These are phyloP conservation scores for Cicer arietinum DNA, from an alignment of 306 rosid genomes.

Conservation along the genomic window DNA sequence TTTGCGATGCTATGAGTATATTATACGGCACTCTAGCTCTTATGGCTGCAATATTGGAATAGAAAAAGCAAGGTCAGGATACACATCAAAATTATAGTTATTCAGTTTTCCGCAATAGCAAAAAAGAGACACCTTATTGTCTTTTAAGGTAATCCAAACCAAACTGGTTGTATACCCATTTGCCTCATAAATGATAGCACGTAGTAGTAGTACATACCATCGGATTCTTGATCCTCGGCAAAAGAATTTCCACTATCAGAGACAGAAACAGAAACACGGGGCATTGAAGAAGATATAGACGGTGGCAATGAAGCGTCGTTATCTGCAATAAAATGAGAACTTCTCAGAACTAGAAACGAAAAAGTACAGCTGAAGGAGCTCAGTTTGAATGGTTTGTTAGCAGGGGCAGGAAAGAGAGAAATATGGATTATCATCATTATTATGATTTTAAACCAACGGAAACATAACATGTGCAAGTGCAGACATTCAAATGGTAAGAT, in stretches of 20 bases:
- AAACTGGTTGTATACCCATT: conserved; percentile 11
- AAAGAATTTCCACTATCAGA: conserved; percentile 61
- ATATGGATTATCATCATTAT: not conserved
- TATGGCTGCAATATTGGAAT: conserved; percentile 44
- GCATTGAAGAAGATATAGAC: conserved; percentile 58
- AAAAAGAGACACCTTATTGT: conserved; percentile 13
- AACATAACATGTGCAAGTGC: conserved; percentile 10
- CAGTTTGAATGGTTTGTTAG: conserved; percentile 16
- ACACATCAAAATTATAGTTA: conserved; percentile 30
- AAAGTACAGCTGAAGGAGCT: conserved; percentile 33
- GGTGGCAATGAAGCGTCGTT: conserved; percentile 58
- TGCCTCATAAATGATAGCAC: conserved; percentile 14
- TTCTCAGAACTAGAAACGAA: conserved; percentile 32
- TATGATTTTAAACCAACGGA: conserved; percentile 24
- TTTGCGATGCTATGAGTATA: conserved; percentile 79
- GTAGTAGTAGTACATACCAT: conserved; percentile 54
- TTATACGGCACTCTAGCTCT: conserved; percentile 71
- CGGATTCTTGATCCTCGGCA: conserved; percentile 61
- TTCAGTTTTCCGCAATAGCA: conserved; percentile 27
- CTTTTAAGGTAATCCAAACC: conserved; percentile 29
- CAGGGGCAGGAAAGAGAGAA: not conserved
- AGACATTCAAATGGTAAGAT: conserved; percentile 25
- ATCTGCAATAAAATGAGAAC: conserved; percentile 56
- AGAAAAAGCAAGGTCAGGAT: conserved; percentile 31
- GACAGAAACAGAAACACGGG: conserved; percentile 45